These are phyloP conservation scores for Mentha longifolia DNA, from an alignment of 257 asterid species.

Conservation along the genomic window DNA sequence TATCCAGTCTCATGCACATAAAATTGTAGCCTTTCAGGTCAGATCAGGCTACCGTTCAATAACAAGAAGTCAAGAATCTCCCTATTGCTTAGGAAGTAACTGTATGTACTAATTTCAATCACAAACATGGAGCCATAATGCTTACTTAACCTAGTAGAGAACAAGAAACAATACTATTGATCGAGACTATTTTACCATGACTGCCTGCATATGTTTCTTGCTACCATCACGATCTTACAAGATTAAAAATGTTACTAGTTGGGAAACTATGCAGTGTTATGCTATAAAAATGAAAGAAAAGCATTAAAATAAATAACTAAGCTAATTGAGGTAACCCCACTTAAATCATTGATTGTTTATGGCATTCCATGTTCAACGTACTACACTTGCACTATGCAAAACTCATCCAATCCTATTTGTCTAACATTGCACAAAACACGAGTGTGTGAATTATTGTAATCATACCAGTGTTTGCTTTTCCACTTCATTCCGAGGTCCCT, in stretches of 20 bases:
- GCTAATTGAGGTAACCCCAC: not conserved
- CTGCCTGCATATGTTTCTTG: slow-evolving; percentile 13
- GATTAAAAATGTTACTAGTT: slow-evolving; percentile 20
- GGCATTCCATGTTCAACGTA: slow-evolving; percentile 14
- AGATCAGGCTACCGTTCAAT: slow-evolving; percentile 7
- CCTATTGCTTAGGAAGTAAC: not conserved
- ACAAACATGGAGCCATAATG: slow-evolving; percentile 21
- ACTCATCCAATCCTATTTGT: slow-evolving; percentile 21
- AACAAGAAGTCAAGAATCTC: not conserved
- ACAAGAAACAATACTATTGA: not conserved
- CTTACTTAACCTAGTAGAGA: slow-evolving; percentile 11
- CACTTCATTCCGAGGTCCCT: slow-evolving; percentile 78
- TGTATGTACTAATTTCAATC: not conserved
- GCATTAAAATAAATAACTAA: not conserved
- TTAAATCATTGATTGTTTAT: not conserved
- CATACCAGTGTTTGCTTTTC: slow-evolving; percentile 86
- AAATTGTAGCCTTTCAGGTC: slow-evolving; percentile 13
- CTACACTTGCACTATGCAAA: slow-evolving; percentile 25
- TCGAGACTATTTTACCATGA: slow-evolving; percentile 7
- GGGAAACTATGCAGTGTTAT: not conserved
- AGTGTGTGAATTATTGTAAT: slow-evolving; percentile 8
- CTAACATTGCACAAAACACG: not conserved
- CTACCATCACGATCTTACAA: not conserved
- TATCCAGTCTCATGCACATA: slow-evolving; percentile 27
- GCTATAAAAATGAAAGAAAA: not conserved